Conservation (phyloP, 371 early-diverging fungal species). For the Smittium culicis region DNA sequence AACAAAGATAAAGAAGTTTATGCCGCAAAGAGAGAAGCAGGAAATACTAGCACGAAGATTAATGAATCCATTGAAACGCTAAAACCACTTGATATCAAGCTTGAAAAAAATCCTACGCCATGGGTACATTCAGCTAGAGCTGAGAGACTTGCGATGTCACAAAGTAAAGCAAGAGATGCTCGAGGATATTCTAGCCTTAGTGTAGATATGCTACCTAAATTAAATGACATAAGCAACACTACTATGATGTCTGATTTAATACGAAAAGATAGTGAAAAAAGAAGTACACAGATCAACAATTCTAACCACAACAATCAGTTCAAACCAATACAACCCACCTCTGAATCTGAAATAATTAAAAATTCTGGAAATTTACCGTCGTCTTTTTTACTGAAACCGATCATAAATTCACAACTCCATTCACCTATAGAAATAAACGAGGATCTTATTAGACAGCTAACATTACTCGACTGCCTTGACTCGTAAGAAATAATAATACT, state of each 20-base stretch:
- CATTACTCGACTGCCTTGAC: background rate
- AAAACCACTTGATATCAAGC: too few relatives aligned
- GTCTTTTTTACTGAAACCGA: background rate
- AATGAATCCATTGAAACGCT: too few relatives aligned
- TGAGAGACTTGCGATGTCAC: background rate
- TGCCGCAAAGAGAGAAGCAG: too few relatives aligned
- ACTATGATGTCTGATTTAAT: constrained; percentile 3
- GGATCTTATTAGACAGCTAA: background rate
- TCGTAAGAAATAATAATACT: constrained; percentile 6
- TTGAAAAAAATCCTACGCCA: background rate
- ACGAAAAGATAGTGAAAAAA: background rate
- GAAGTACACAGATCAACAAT: background rate
- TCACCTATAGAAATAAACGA: background rate
- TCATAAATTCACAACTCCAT: background rate
- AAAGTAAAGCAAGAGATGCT: constrained; percentile 2
- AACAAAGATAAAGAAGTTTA: too few relatives aligned
- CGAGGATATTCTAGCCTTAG: background rate
- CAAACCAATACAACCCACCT: background rate
- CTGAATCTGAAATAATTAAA: background rate
- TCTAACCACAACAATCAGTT: background rate
- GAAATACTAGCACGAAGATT: too few relatives aligned
- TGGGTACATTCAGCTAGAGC: background rate
- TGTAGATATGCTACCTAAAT: background rate
- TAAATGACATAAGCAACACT: background rate
- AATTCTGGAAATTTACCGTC: background rate